Evolutionary conservation across 2,329 filamentous ascomycete genomes (phyloP), one percentile per base, ranked within the genome.

Genomic region (Canariomyces notabilis): DNA sequence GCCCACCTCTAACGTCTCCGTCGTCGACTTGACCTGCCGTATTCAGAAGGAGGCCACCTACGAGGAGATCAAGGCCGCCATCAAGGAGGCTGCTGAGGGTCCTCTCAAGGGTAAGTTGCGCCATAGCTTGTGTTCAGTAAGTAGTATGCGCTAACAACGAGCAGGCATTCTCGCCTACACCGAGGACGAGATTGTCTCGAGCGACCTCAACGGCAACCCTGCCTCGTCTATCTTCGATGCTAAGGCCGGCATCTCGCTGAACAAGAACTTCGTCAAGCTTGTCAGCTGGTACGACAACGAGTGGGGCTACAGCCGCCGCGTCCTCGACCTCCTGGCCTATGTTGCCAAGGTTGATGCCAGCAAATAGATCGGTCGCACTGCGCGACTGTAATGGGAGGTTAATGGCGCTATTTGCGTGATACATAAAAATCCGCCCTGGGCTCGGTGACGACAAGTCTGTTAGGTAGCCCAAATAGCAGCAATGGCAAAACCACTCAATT

Each of bases 241-340:
- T 72, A 95, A 95, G 86, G 93, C 93, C 53, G 93, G 93, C 81
- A 97, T 98, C 75, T 87, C 90, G 59, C 85, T 98, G 64, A 98
- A 97, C 83, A 74, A 89, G 66, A 90, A 96, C 84, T 97, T 97
- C 72, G 83, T 95, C 81, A 98, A 98, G 87, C 82, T 98, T 55
- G 86, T 96, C 70, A 84, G 84, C 64, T 97, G 91, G 93, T 95
- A 95, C 76, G 89, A 95, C 81, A 97, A 97, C 81, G 91, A 97
- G 83, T 96, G 90, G 89, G 93, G 90, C 67, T 97, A 98, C 86
- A 94, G 87, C 72, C 90, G 90, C 77, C 93, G 87, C 82, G 87
- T 90, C 64, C 76, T 90, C 61, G 87, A 93, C 74, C 85, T 93
- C 63, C 68, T 81, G 68, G 76, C 78, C 73, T 85, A 89, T 78